These are phyloP conservation scores for Bryoglossum gracile DNA, from an alignment of 495 filamentous ascomycete species.

Conservation along the genomic window DNA sequence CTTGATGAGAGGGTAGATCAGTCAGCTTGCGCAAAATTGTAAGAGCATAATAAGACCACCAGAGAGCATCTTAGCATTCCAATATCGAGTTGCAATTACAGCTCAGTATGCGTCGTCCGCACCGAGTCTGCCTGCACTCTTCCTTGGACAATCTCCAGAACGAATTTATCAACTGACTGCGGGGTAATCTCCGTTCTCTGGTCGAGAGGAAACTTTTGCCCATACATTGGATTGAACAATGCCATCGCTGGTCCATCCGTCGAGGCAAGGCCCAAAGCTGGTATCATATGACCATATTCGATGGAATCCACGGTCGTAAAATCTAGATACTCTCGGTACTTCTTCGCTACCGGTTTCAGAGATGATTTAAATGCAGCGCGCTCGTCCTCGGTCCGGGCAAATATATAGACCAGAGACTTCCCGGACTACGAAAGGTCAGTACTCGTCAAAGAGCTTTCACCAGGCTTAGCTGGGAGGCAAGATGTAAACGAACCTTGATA, in stretches of 20 bases:
- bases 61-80: too few species aligned
- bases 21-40: too few species aligned
- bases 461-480: not conserved
- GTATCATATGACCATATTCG: slow-evolving; percentile 40
- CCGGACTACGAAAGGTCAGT: slow-evolving; percentile 27
- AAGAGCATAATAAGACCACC: too few species aligned
- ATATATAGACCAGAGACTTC: slow-evolving; percentile 42
- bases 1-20: too few species aligned
- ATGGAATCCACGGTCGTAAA: slow-evolving; percentile 39
- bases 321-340: slow-evolving; percentile 39
- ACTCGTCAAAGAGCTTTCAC: not conserved
- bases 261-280: slow-evolving; percentile 29
- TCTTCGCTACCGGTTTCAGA: slow-evolving; percentile 38
- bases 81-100: not conserved
- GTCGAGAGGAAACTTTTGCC: slow-evolving; percentile 35
- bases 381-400: slow-evolving; percentile 24
- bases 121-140: slow-evolving; percentile 22
- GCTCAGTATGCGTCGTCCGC: not conserved
- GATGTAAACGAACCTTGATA: slow-evolving; percentile 28
- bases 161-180: slow-evolving; percentile 32
- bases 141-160: slow-evolving; percentile 39
- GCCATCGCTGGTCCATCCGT: slow-evolving; percentile 28
- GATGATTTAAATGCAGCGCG: slow-evolving; percentile 26
- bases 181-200: slow-evolving; percentile 24
- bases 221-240: slow-evolving; percentile 37